Evolutionary conservation across 176 grass and related monocot species (phyloP), one percentile per base, ranked within the genome.

Genomic region (Ensete ventricosum): DNA sequence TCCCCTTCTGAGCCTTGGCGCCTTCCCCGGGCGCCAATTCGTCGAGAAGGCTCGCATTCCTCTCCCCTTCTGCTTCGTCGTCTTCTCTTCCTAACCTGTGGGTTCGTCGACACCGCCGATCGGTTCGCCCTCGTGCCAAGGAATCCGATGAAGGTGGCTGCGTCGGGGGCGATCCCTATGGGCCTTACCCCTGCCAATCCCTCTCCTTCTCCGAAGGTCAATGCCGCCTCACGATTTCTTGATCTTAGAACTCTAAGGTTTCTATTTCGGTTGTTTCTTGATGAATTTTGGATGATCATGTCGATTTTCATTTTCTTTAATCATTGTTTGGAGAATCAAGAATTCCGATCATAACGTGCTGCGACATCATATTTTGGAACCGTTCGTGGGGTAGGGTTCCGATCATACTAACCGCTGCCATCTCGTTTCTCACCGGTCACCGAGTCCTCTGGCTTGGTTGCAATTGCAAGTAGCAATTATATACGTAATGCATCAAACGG

Each of bases 181-280:
- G 95, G 10, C 95, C 95, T 0, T 98, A 93, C 76, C 88, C 95
- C 0, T 98, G 95, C 90, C 86, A 98, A 29, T 89, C 92, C 68
- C 53, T 88, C 17, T 1, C 81, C n/a, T 82, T 88, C 85, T 80
- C 81, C 19, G 19, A 70, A 52, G 84, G 70, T 29, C 68, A 50
- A 78, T 82, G 73, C 13, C 34, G 74, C 54, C 64, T 78, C 67
- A 1, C 9, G 19, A 59, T 51, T 26, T 43, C 13, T 68, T 34
- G 51, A 55, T 78, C 64, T 50, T 16, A 9, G 16, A 12, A 43
- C 1, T 11, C 11, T 75, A 60, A 54, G 73, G 73, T 67, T 52
- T 77, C 1, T 5, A 11, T 1, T 54, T 65, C 50, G 1, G 13
- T 50, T 76, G 19, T 64, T 22, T 25, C 34, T 22, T 63, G 34